Evolutionary conservation across 225 moss, liverwort and hornwort species (phyloP), one percentile per base, ranked within the genome.

Genomic region (Thuidium tamariscinum): DNA sequence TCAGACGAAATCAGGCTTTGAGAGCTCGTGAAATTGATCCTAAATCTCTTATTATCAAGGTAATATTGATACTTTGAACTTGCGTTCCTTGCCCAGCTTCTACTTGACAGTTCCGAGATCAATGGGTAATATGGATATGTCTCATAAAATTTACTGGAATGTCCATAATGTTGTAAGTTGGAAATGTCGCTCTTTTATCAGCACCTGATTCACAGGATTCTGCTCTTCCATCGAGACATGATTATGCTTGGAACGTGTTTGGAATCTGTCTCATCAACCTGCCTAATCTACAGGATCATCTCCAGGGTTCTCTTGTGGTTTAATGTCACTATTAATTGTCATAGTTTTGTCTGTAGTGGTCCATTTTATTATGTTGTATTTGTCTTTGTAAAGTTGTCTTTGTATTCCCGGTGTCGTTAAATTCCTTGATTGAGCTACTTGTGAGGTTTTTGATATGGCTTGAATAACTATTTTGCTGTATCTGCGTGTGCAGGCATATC

Each of bases 1-100:
- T 99, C 69, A 94, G 99, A 67, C 95, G 95, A 87, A 99, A 99
- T 82, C 95, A 97, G 85, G 89, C 96, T 32, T 82, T 99, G 89
- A 90, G 99, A 92, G 99, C 99, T 39, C 94, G 95, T 86, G 97
- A 99, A 91, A 93, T 99, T 80, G 99, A 99, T 91, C 99, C 97
- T 13, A 99, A 99, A 86, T 93, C 96, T 82, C 91, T 99, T 49
- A 98, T 98, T 67, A 94, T 90, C 44, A 94, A 92, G 95, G 97
- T 98, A 91, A 74, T 80, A 23, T 55, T 77, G 34, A 56, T 67
- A 34, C 26, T 59, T 83, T 74, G 76, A 86, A 65, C 25, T 51
- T 57, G 41, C 20, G 20, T 46, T 75, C 22, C 7, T 41, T 70
- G 42, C 59, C 42, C 57, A 86, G 56, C 37, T 61, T 79, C 36